Conservation (phyloP, 2,329 filamentous ascomycete genomes). For the Thermoascus crustaceus region DNA sequence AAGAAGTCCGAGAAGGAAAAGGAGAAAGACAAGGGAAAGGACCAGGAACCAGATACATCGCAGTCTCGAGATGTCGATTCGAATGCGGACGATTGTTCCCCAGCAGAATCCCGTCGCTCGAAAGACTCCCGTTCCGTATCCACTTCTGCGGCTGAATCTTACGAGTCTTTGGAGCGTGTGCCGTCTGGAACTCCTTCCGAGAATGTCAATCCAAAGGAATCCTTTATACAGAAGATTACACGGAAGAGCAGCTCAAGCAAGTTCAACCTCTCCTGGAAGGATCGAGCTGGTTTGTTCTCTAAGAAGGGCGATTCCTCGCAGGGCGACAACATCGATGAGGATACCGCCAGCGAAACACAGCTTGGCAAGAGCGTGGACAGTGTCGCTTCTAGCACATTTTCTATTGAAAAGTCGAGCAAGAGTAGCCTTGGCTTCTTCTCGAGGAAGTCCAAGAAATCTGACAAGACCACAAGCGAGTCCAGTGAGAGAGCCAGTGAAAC, state of each 20-base stretch:
- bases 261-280: slow-evolving; percentile 45
- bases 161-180: slow-evolving; percentile 41
- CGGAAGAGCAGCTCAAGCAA: slow-evolving; percentile 44
- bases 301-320: slow-evolving; percentile 37
- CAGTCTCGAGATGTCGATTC: slow-evolving; percentile 20
- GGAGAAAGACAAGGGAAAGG: slow-evolving; percentile 23
- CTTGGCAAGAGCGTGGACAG: slow-evolving; percentile 39
- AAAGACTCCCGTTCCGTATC: slow-evolving; percentile 38
- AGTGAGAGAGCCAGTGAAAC: slow-evolving; percentile 37
- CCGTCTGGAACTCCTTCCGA: slow-evolving; percentile 36
- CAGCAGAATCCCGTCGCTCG: slow-evolving; percentile 38
- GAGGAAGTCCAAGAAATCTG: slow-evolving; percentile 38
- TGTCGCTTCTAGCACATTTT: slow-evolving; percentile 31
- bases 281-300: slow-evolving; percentile 39
- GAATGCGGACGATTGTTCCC: slow-evolving; percentile 32
- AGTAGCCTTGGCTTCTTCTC: slow-evolving; percentile 41
- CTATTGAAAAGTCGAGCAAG: slow-evolving; percentile 35
- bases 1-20: slow-evolving; percentile 40
- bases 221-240: slow-evolving; percentile 45
- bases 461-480: slow-evolving; percentile 35
- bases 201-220: slow-evolving; percentile 36
- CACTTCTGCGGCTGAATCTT: slow-evolving; percentile 39
- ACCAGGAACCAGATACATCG: slow-evolving; percentile 10
- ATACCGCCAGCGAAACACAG: slow-evolving; percentile 30
- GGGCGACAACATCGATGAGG: slow-evolving; percentile 40